phyloP scores from a whole-genome alignment of 1,284 basidiomycete species.

The Microbotryomycetes sp. region DNA sequence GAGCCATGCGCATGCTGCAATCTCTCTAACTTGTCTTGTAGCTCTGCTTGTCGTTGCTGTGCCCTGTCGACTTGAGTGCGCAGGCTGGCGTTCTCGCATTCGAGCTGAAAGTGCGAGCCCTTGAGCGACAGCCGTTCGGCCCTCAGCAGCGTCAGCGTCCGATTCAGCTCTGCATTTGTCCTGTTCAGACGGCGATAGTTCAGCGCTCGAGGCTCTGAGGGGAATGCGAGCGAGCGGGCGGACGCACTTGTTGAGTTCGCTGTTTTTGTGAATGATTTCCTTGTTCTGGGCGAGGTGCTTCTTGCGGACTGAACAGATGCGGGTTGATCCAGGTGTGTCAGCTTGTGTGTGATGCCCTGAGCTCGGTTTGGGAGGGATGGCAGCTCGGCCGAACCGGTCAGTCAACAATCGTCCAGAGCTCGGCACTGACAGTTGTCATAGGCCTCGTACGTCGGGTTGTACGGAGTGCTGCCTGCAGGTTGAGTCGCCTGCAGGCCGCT shows the following conservation, averaged over 20 bases:
- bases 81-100: conserved; percentile 18
- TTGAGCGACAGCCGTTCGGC: conserved; percentile 30
- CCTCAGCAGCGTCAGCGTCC: conserved; percentile 27
- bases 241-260: conserved; percentile 30
- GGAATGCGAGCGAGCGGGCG: background rate
- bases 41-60: conserved; percentile 1
- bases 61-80: conserved; percentile 17
- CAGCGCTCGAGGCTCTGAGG: background rate
- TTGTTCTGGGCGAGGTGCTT: conserved; percentile 37
- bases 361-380: background rate
- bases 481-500: conserved; percentile 9
- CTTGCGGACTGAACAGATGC: conserved; percentile 24
- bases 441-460: conserved; percentile 19
- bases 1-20: background rate
- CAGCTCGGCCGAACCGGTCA: background rate
- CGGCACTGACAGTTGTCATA: conserved; percentile 25
- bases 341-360: background rate
- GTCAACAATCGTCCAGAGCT: background rate
- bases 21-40: conserved; percentile 13
- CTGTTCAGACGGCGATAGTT: conserved; percentile 13
- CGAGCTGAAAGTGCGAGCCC: conserved; percentile 23
- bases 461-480: background rate
- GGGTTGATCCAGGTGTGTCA: background rate
- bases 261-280: conserved; percentile 37
- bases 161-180: conserved; percentile 32